A percentile compares a stretch with the other conserved stretches of the same genome.
Evolutionary conservation across 352 stramenopile genomes (phyloP).

Genomic region (Globisporangium nodosum): DNA sequence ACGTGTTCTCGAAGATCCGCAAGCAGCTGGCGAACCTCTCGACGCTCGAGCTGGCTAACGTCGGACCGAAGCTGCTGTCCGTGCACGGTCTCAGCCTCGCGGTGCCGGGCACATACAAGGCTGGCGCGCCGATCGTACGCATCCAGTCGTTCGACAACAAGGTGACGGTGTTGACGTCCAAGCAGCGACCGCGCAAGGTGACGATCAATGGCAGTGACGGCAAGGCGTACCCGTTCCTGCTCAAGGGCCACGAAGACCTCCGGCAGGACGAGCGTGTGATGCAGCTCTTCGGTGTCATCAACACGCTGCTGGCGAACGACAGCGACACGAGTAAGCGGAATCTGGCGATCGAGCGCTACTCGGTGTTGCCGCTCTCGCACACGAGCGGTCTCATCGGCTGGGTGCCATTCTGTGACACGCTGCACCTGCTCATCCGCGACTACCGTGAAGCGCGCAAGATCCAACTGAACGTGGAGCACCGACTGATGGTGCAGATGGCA

Average conservation of each 20-base stretch:
- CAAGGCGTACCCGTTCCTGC: constrained; percentile 98
- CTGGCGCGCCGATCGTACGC: constrained; percentile 77
- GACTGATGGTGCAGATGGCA: constrained; percentile 96
- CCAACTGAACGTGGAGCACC: constrained; percentile 95
- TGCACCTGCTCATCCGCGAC: constrained; percentile 98
- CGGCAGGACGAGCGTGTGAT: constrained; percentile 99
- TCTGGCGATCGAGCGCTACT: constrained; percentile 97
- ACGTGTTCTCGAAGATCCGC: constrained; percentile 93
- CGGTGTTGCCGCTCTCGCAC: constrained; percentile 97
- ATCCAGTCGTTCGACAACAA: constrained; percentile 92
- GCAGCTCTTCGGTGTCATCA: constrained; percentile 99
- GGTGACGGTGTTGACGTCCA: constrained; percentile 97
- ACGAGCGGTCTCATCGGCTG: constrained; percentile 98
- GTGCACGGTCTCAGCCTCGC: constrained; percentile 95
- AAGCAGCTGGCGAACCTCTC: constrained; percentile 95
- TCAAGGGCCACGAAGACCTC: constrained; percentile 99
- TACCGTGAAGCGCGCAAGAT: constrained; percentile 93
- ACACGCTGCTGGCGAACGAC: constrained; percentile 98
- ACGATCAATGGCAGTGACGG: constrained; percentile 97
- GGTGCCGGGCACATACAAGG: constrained; percentile 92
- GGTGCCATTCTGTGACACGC: constrained; percentile 99
- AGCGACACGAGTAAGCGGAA: constrained; percentile 97
- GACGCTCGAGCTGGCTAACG: constrained; percentile 95
- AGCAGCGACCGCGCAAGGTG: constrained; percentile 98
- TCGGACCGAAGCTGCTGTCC: constrained; percentile 94